These are phyloP conservation scores for Perilla frutescens DNA, from an alignment of 257 asterid genomes.

Conservation along the genomic window DNA sequence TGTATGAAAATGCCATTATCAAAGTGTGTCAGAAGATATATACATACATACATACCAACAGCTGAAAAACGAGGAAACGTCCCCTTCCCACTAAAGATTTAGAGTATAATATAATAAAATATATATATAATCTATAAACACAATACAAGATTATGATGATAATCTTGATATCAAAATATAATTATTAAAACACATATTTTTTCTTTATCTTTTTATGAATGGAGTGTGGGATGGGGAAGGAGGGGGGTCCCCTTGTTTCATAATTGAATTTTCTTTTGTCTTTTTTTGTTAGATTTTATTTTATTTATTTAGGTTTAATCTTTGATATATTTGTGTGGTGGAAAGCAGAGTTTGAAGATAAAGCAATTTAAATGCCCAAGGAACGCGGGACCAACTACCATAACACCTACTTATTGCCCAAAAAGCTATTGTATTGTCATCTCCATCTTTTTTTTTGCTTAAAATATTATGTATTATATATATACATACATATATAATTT, in stretches of 20 bases:
- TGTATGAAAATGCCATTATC: slow-evolving; percentile 56
- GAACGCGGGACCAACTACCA: slow-evolving; percentile 72
- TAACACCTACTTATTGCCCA: slow-evolving; percentile 73
- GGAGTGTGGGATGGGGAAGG: slow-evolving; percentile 33
- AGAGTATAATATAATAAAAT: not conserved
- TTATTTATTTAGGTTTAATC: slow-evolving; percentile 16
- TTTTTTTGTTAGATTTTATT: slow-evolving; percentile 32
- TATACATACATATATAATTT: not conserved
- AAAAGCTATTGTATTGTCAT: slow-evolving; percentile 48
- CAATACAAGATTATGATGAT: slow-evolving; percentile 28
- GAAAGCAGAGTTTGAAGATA: slow-evolving; percentile 74
- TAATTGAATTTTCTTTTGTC: slow-evolving; percentile 73
- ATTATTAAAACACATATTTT: not conserved
- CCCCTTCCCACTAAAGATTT: slow-evolving; percentile 64
- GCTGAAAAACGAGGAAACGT: slow-evolving; percentile 92
- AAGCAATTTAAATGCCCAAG: slow-evolving; percentile 70
- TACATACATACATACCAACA: slow-evolving; percentile 43
- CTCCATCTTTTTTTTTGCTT: slow-evolving; percentile 26
- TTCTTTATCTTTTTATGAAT: slow-evolving; percentile 4
- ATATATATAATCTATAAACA: not conserved
- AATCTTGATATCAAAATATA: slow-evolving; percentile 9
- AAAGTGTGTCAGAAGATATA: slow-evolving; percentile 72
- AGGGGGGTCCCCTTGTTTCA: slow-evolving; percentile 52
- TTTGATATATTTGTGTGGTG: slow-evolving; percentile 67
- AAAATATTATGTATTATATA: not conserved